Percentiles rank a stretch among this genome's conserved stretches.
Conservation (phyloP, 225 moss, liverwort and hornwort species). For the Physcomitrium patens region DNA sequence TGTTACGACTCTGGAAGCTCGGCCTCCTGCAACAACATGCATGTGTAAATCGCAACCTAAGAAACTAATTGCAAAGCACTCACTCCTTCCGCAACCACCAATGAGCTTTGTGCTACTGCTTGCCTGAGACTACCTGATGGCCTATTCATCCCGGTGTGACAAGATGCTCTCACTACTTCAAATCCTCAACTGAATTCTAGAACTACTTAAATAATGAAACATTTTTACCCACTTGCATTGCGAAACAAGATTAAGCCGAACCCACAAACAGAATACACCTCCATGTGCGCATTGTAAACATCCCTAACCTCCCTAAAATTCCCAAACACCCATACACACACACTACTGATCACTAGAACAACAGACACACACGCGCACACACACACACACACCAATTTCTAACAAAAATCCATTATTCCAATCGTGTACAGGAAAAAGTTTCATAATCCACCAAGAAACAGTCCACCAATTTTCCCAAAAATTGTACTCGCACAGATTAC, state of each 20-base stretch:
- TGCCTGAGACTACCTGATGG: not conserved
- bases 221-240: constrained; percentile 1
- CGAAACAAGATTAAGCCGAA: not conserved
- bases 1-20: not conserved
- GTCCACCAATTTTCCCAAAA: constrained; percentile 2
- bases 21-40: not conserved
- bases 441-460: too few relatives aligned
- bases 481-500: constrained; percentile 4
- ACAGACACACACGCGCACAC: too few relatives aligned
- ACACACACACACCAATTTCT: not conserved
- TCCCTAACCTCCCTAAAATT: too few relatives aligned
- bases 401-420: not conserved
- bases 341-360: too few relatives aligned
- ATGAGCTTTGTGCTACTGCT: not conserved
- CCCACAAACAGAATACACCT: not conserved
- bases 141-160: not conserved
- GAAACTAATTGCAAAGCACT: not conserved
- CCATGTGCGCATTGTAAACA: too few relatives aligned
- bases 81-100: too few relatives aligned
- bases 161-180: not conserved
- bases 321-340: too few relatives aligned
- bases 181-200: not conserved
- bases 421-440: not conserved
- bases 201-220: not conserved
- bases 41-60: not conserved